Conservation (phyloP, 2,329 filamentous ascomycete genomes). For the Trichoderma cornu-damae region DNA sequence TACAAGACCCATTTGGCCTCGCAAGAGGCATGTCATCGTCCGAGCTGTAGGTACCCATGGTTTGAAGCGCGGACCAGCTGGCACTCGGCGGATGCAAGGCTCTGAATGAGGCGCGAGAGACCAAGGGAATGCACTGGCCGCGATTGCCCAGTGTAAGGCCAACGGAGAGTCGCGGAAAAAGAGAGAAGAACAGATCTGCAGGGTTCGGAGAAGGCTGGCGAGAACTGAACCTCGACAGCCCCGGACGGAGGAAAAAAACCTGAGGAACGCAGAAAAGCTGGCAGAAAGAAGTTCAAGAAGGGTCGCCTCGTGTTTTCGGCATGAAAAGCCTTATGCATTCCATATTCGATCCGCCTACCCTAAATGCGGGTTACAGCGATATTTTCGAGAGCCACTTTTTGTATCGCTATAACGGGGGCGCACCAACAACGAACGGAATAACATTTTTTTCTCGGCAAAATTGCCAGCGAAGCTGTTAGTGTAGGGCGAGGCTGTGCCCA, state of each 20-base stretch:
- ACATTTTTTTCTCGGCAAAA: not conserved
- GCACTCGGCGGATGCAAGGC: slow-evolving; percentile 20
- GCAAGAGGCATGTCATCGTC: slow-evolving; percentile 81
- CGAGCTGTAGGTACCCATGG: slow-evolving; percentile 55
- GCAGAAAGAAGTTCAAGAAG: slow-evolving; percentile 19
- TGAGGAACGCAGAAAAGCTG: slow-evolving; percentile 20
- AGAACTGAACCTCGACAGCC: slow-evolving; percentile 28
- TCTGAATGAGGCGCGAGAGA: slow-evolving; percentile 5
- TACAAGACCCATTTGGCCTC: slow-evolving; percentile 63
- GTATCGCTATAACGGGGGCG: not conserved
- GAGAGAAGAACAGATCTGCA: slow-evolving; percentile 17
- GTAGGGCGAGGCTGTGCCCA: not conserved
- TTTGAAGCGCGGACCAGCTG: slow-evolving; percentile 24
- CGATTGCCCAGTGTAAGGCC: slow-evolving; percentile 18
- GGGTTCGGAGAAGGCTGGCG: slow-evolving; percentile 18
- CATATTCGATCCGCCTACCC: not conserved
- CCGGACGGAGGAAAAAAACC: slow-evolving; percentile 18
- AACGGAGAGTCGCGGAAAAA: slow-evolving; percentile 21
- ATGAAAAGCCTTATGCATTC: slow-evolving; percentile 17
- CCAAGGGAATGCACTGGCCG: slow-evolving; percentile 2
- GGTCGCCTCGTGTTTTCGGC: slow-evolving; percentile 24
- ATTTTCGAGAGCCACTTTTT: not conserved
- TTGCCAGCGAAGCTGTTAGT: not conserved
- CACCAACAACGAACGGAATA: not conserved
- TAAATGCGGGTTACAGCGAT: not conserved